Evolutionary conservation across 805 yeast species (phyloP).

Genomic region (Candida pseudofarinosa): DNA sequence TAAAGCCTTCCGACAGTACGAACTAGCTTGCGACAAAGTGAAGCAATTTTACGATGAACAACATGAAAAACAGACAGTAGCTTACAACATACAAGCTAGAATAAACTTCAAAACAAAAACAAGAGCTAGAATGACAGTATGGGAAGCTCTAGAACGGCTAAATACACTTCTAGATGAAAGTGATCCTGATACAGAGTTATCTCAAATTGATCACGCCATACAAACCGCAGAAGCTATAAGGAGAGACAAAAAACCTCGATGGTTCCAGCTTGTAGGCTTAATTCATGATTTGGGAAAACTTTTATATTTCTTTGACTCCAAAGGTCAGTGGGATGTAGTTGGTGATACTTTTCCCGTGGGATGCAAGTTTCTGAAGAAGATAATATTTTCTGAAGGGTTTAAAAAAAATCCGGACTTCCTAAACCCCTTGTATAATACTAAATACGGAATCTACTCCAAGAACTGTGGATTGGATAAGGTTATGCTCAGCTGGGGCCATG

Average conservation of each 20-base stretch:
- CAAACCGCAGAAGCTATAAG: constrained; percentile 76
- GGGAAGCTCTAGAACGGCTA: constrained; percentile 65
- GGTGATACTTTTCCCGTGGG: constrained; percentile 80
- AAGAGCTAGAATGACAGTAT: constrained; percentile 62
- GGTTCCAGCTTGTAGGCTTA: constrained; percentile 73
- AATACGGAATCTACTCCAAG: constrained; percentile 61
- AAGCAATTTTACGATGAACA: constrained; percentile 64
- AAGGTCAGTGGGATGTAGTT: constrained; percentile 79
- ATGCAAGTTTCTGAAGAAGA: constrained; percentile 56
- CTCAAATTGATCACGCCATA: constrained; percentile 71
- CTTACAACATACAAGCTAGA: constrained; percentile 66
- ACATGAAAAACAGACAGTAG: constrained; percentile 67
- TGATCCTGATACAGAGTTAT: constrained; percentile 71
- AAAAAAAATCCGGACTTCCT: constrained; percentile 54
- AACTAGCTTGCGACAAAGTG: constrained; percentile 64
- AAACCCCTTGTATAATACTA: constrained; percentile 62
- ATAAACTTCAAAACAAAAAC: constrained; percentile 66
- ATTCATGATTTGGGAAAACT: constrained; percentile 71
- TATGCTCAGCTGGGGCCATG: constrained; percentile 78
- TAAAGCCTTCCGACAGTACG: constrained; percentile 58
- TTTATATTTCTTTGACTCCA: constrained; percentile 63
- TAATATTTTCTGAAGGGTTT: constrained; percentile 59
- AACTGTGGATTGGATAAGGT: constrained; percentile 67
- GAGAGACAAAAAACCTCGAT: constrained; percentile 61
- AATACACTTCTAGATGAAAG: constrained; percentile 65